A percentile compares a stretch with the other conserved stretches of the same genome.
These are phyloP conservation scores for Hemileccinum rubropunctum DNA, from an alignment of 768 basidiomycete species.

Conservation along the genomic window DNA sequence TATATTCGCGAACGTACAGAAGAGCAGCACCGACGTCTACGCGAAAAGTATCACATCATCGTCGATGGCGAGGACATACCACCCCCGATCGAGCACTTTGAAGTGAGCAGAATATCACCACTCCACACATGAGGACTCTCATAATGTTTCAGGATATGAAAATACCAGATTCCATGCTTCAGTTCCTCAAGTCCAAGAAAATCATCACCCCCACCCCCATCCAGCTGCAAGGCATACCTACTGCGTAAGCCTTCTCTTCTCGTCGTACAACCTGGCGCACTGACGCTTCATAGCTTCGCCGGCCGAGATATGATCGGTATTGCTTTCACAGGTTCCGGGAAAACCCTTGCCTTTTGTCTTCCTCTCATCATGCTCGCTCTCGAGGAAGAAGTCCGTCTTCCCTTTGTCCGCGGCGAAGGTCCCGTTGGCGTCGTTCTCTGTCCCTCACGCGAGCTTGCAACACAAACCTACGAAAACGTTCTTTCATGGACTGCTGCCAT, in stretches of 20 bases:
- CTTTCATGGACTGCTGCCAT: constrained; percentile 82
- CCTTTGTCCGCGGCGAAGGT: constrained; percentile 91
- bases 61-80: constrained; percentile 94
- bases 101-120: constrained; percentile 38
- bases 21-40: constrained; percentile 68
- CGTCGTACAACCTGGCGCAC: neutral
- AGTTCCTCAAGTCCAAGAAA: constrained; percentile 79
- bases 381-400: constrained; percentile 89
- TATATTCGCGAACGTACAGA: constrained; percentile 72
- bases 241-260: constrained; percentile 60
- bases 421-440: constrained; percentile 96
- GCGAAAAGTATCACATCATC: constrained; percentile 92
- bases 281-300: constrained; percentile 59
- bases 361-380: constrained; percentile 95
- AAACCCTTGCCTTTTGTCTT: constrained; percentile 98
- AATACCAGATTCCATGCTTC: constrained; percentile 82
- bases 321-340: constrained; percentile 98
- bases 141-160: constrained; percentile 83
- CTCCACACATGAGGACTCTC: constrained; percentile 5
- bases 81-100: constrained; percentile 88
- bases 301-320: constrained; percentile 99
- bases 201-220: constrained; percentile 92
- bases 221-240: constrained; percentile 94
- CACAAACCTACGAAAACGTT: constrained; percentile 96
- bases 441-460: constrained; percentile 94